Evolutionary conservation across 75 land plant genomes (phyloP).

Genomic region (Ceratopteris richardii): DNA sequence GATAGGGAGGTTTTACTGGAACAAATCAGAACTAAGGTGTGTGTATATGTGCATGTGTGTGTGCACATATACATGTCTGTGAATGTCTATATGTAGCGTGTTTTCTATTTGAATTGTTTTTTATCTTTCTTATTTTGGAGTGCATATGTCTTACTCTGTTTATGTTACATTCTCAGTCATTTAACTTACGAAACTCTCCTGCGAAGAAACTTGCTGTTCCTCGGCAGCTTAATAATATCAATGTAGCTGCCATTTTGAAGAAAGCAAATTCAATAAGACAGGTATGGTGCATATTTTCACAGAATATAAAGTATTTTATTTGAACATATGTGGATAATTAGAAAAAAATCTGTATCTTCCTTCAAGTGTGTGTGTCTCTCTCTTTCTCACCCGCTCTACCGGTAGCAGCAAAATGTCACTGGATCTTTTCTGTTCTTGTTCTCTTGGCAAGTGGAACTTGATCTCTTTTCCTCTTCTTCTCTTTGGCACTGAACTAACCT

Average conservation of each 20-base stretch:
- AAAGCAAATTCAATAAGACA: conserved; percentile 95
- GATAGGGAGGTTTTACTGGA: conserved; percentile 52
- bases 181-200: conserved; percentile 44
- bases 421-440: too few species aligned
- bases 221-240: conserved; percentile 36
- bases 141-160: not conserved
- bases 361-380: too few species aligned
- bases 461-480: too few species aligned
- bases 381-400: too few species aligned
- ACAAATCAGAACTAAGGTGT: conserved; percentile 68
- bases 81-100: not conserved
- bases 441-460: too few species aligned
- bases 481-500: too few species aligned
- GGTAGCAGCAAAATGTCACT: too few species aligned
- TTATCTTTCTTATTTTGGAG: not conserved
- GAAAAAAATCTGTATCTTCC: too few species aligned
- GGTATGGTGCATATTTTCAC: too few species aligned
- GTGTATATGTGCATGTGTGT: conserved; percentile 3
- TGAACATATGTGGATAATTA: too few species aligned
- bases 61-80: not conserved
- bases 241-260: conserved; percentile 82
- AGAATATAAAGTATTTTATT: too few species aligned
- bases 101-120: not conserved
- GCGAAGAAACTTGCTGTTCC: conserved; percentile 28
- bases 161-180: conserved; percentile 39